A percentile compares a stretch with the other conserved stretches of the same genome.
Conservation (phyloP, 306 rosid species). For the Psophocarpus tetragonolobus region DNA sequence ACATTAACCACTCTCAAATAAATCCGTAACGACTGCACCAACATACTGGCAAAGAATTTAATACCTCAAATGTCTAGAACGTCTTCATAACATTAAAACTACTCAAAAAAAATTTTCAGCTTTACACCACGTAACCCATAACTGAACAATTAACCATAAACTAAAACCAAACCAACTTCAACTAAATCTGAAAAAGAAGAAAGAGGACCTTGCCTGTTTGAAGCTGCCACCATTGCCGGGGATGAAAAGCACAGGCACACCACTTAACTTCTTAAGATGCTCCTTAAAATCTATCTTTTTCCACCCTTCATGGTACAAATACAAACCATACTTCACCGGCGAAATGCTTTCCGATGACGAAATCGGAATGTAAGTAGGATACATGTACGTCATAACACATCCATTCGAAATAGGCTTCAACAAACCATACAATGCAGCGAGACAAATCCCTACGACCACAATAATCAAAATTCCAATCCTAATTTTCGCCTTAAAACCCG, state of each 20-base stretch:
- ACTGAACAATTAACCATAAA: neutral
- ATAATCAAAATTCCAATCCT: slow-evolving; percentile 57
- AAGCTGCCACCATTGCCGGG: slow-evolving; percentile 99
- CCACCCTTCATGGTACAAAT: slow-evolving; percentile 98
- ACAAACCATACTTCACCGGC: slow-evolving; percentile 71
- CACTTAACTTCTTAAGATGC: slow-evolving; percentile 81
- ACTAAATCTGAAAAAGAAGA: slow-evolving; percentile 30
- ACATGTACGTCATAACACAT: slow-evolving; percentile 94
- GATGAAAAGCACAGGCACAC: slow-evolving; percentile 89
- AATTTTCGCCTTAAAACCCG: slow-evolving; percentile 61
- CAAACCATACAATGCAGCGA: slow-evolving; percentile 68
- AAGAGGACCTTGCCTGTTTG: slow-evolving; percentile 89
- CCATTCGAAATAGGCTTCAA: slow-evolving; percentile 84
- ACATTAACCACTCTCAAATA: neutral
- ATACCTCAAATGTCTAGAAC: neutral
- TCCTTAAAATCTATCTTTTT: slow-evolving; percentile 79
- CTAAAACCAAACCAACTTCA: neutral
- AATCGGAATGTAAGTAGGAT: slow-evolving; percentile 90
- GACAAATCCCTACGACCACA: slow-evolving; percentile 51
- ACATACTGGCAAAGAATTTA: neutral
- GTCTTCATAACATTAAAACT: slow-evolving; percentile 19
- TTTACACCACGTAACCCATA: neutral
- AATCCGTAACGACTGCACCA: slow-evolving; percentile 2
- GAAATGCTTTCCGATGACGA: slow-evolving; percentile 47
- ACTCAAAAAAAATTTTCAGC: neutral